Evolutionary conservation across 2,329 filamentous ascomycete species (phyloP).

Genomic region (Penicillium decumbens): DNA sequence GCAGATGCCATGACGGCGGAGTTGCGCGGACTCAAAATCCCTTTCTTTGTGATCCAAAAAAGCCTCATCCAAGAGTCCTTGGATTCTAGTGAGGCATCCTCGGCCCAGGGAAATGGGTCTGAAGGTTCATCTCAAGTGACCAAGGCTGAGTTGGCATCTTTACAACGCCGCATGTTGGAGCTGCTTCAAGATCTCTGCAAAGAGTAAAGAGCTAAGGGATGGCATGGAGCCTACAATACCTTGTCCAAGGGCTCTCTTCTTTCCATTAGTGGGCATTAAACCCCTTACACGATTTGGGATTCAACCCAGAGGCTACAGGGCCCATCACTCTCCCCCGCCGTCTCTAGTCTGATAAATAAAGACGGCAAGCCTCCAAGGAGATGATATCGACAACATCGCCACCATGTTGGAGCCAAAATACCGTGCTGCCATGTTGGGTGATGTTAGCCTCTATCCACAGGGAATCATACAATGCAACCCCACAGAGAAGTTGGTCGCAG

Average conservation of each 20-base stretch:
- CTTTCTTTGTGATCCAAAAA: conserved; percentile 55
- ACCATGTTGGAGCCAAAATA: too few relatives aligned
- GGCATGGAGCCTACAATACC: not conserved
- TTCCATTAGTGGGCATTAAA: not conserved
- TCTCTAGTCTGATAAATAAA: too few relatives aligned
- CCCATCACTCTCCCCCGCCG: too few relatives aligned
- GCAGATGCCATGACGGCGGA: conserved; percentile 53
- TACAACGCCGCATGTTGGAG: conserved; percentile 49
- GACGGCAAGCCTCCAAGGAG: too few relatives aligned
- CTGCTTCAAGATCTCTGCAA: conserved; percentile 50
- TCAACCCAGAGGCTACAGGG: too few relatives aligned
- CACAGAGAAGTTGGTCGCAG: too few relatives aligned
- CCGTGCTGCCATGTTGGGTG: too few relatives aligned
- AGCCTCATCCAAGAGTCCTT: conserved; percentile 37
- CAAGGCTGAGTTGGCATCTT: conserved; percentile 39
- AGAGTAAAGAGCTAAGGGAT: conserved; percentile 21
- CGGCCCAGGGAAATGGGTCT: not conserved
- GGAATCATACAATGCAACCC: too few relatives aligned
- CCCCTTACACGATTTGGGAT: too few relatives aligned
- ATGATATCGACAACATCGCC: too few relatives aligned
- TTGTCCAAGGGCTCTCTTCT: not conserved
- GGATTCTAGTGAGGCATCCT: not conserved
- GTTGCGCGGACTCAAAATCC: conserved; percentile 55
- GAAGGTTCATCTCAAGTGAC: conserved; percentile 28
- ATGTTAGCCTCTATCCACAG: too few relatives aligned